Percentiles rank a stretch among this genome's conserved stretches.
Conservation (phyloP, 2,329 filamentous ascomycete species). For the Ilyonectria destructans region DNA sequence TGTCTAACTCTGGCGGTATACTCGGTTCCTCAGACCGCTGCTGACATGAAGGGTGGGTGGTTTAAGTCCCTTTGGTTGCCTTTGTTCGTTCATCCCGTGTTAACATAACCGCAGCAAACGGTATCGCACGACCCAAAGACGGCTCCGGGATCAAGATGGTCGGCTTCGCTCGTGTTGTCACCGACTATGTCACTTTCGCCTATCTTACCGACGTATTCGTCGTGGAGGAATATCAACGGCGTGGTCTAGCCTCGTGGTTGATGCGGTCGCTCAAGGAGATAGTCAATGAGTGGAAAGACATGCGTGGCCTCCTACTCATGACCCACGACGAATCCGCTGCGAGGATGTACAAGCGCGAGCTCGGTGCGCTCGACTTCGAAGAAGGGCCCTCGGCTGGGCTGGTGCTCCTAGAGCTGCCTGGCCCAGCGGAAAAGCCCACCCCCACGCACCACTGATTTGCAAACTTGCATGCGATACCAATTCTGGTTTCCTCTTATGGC, state of each 20-base stretch:
- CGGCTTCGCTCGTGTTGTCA: constrained; percentile 72
- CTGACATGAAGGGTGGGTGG: constrained; percentile 58
- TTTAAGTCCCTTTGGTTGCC: constrained; percentile 45
- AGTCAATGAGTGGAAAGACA: constrained; percentile 69
- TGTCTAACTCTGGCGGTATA: constrained; percentile 76
- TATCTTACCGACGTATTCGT: constrained; percentile 81
- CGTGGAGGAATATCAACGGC: constrained; percentile 70
- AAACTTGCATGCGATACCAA: constrained; percentile 1
- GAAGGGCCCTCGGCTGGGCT: constrained; percentile 60
- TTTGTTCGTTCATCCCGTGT: background rate
- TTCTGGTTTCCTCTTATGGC: constrained; percentile 3
- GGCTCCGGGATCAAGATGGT: constrained; percentile 56
- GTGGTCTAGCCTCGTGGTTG: constrained; percentile 77
- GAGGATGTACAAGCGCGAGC: constrained; percentile 64
- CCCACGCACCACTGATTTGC: constrained; percentile 51
- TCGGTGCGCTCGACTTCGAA: constrained; percentile 63
- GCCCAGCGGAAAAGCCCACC: constrained; percentile 55
- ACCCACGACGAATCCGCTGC: constrained; percentile 60
- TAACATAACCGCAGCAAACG: constrained; percentile 50
- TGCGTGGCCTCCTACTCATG: constrained; percentile 74
- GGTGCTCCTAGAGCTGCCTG: constrained; percentile 60
- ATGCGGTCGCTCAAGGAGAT: constrained; percentile 73
- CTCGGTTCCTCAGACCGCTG: constrained; percentile 56
- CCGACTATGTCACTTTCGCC: constrained; percentile 78
- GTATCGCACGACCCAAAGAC: constrained; percentile 50